Base-by-base conservation (phyloP, 768 basidiomycete genomes). In the Pleurotus platypus region DNA sequence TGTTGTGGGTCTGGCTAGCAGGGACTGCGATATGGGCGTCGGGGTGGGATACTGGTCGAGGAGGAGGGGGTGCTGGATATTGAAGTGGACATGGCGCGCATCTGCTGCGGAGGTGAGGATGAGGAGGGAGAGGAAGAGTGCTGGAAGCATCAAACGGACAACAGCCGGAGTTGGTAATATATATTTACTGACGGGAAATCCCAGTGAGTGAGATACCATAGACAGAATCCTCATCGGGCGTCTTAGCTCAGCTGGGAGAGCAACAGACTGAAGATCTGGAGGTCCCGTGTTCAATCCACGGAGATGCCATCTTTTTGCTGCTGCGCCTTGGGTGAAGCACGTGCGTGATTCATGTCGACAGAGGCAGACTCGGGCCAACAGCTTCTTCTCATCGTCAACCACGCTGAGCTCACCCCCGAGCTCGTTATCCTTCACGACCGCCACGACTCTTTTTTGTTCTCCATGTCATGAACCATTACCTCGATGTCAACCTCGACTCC, bases 211-310 rank as follows among this genome's bases (percentile, higher is more conserved):
- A 18, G 18, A 18, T 18, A 18, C 18, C 18, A 18, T 18, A 18
- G 18, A 18, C 18, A 18, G 18, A 18, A 18, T 18, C 18, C 18
- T 18, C 18, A 18, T 18, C 18, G 18, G 18, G 51, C 51, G 51
- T 54, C 51, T 54, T 83, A 83, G 82, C 81, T 83, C 82, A 83
- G 82, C 78, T 83, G 82, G 82, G 82, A 83, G 81, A 83, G 82
- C 82, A 82, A 78, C 77, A 83, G 82, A 83, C 82, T 83, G 82
- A 83, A 83, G 82, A 46, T 56, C 82, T 85, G 78, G 79, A 85
- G 84, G 83, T 85, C 84, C 82, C 78, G 81, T 82, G 84, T 85
- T 85, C 84, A 78, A 85, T 83, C 84, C 84, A 83, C 81, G 82
- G 83, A 46, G 42, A 46, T 56, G 55, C 43, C 55, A 56, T 13